Evolutionary conservation across 1,284 basidiomycete genomes (phyloP).

Genomic region (Hemileia vastatrix): DNA sequence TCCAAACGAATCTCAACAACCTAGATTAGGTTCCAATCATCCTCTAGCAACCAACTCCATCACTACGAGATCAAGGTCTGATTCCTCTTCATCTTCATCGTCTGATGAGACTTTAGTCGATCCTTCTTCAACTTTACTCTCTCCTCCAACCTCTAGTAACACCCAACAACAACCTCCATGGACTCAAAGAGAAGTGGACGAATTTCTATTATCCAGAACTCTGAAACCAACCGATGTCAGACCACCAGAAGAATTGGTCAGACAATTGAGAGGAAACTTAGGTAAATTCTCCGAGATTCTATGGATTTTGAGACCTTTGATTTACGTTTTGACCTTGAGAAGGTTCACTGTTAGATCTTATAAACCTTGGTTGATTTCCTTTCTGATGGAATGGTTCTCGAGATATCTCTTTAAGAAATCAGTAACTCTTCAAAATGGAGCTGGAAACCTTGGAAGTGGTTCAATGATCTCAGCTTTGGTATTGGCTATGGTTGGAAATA

Average conservation of each 20-base stretch:
- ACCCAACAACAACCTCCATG: slow-evolving; percentile 20
- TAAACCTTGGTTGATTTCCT: neutral
- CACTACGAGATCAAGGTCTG: slow-evolving; percentile 19
- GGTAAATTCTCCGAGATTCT: slow-evolving; percentile 34
- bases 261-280: slow-evolving; percentile 25
- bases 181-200: slow-evolving; percentile 35
- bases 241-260: slow-evolving; percentile 36
- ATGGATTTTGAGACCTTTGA: slow-evolving; percentile 40
- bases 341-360: neutral
- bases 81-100: slow-evolving; percentile 25
- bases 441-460: too few relatives aligned
- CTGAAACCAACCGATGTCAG: slow-evolving; percentile 36
- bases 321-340: slow-evolving; percentile 35
- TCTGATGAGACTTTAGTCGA: slow-evolving; percentile 37
- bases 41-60: slow-evolving; percentile 3
- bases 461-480: too few relatives aligned
- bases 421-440: too few relatives aligned
- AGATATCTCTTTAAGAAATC: too few relatives aligned
- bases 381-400: neutral
- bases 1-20: slow-evolving; percentile 13
- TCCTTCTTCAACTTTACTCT: slow-evolving; percentile 20
- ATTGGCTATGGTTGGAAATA: too few relatives aligned
- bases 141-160: neutral
- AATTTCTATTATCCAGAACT: slow-evolving; percentile 34
- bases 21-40: neutral